phyloP scores from a whole-genome alignment of 352 stramenopile species.

The Pythium sp. region DNA sequence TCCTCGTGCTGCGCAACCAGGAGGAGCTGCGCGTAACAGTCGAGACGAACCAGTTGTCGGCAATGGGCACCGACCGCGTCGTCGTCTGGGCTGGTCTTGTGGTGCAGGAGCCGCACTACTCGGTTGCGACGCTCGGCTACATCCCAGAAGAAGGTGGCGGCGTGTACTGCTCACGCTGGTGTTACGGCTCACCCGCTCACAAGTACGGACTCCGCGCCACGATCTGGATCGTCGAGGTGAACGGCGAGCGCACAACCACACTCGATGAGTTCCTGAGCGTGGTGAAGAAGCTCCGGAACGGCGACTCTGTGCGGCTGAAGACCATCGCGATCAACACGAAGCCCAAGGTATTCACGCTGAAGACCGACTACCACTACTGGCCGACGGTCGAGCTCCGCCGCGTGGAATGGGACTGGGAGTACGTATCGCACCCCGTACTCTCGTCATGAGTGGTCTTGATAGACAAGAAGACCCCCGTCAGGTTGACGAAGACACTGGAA shows the following conservation, averaged over 20 bases:
- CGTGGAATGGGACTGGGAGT: slow-evolving; percentile 68
- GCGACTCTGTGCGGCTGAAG: slow-evolving; percentile 85
- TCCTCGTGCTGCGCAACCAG: slow-evolving; percentile 77
- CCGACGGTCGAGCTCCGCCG: slow-evolving; percentile 82
- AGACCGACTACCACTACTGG: slow-evolving; percentile 92
- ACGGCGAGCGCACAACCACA: slow-evolving; percentile 72
- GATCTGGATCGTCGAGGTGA: slow-evolving; percentile 91
- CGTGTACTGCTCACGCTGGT: slow-evolving; percentile 90
- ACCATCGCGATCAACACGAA: slow-evolving; percentile 90
- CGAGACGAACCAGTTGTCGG: slow-evolving; percentile 56
- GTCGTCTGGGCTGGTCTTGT: slow-evolving; percentile 90
- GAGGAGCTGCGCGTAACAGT: slow-evolving; percentile 65
- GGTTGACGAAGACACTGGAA: neutral
- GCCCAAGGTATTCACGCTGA: slow-evolving; percentile 87
- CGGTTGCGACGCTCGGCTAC: slow-evolving; percentile 81
- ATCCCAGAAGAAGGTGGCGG: slow-evolving; percentile 81
- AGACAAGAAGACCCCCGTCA: neutral
- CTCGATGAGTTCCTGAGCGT: slow-evolving; percentile 86
- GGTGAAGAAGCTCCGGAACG: slow-evolving; percentile 78
- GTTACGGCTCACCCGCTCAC: slow-evolving; percentile 88
- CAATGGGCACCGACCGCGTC: slow-evolving; percentile 85
- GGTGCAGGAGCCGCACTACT: slow-evolving; percentile 89
- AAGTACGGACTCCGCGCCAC: slow-evolving; percentile 89
- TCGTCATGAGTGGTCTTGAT: neutral
- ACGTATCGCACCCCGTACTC: slow-evolving; percentile 43